A percentile compares a stretch with the other conserved stretches of the same genome.
phyloP scores from a whole-genome alignment of 805 yeast genomes.

The Saturnispora ahearnii region DNA sequence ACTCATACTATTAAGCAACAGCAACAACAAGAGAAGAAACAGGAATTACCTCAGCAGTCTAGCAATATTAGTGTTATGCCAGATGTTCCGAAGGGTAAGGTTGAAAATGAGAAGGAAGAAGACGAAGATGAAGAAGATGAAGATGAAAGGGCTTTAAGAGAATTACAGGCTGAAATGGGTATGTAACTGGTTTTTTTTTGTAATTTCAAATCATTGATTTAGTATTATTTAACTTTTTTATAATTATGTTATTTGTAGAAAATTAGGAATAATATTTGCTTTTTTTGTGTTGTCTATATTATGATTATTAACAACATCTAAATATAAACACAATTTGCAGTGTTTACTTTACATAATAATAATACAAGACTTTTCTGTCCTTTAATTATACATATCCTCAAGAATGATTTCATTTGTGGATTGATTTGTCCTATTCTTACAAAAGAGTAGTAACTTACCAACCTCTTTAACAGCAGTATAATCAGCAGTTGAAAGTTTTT shows the following conservation, averaged over 20 bases:
- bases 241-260: background rate
- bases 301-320: background rate
- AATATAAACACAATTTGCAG: too few relatives aligned
- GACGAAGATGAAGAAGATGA: constrained; percentile 58
- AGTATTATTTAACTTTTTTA: background rate
- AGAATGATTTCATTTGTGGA: constrained; percentile 41
- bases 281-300: too few relatives aligned
- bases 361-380: background rate
- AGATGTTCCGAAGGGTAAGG: constrained; percentile 34
- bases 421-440: constrained; percentile 40
- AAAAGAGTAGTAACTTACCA: constrained; percentile 42
- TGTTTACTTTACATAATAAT: too few relatives aligned
- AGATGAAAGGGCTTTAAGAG: constrained; percentile 74
- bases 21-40: background rate
- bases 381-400: constrained; percentile 38
- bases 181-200: constrained; percentile 29
- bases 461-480: constrained; percentile 55
- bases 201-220: background rate
- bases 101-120: constrained; percentile 39
- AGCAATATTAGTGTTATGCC: constrained; percentile 30
- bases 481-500: constrained; percentile 32
- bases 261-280: constrained; percentile 6
- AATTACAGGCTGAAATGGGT: constrained; percentile 82
- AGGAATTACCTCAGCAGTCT: background rate
- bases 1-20: constrained; percentile 8